Base-by-base conservation (phyloP, 495 filamentous ascomycete genomes). In the Hypoxylon subgilvum region DNA sequence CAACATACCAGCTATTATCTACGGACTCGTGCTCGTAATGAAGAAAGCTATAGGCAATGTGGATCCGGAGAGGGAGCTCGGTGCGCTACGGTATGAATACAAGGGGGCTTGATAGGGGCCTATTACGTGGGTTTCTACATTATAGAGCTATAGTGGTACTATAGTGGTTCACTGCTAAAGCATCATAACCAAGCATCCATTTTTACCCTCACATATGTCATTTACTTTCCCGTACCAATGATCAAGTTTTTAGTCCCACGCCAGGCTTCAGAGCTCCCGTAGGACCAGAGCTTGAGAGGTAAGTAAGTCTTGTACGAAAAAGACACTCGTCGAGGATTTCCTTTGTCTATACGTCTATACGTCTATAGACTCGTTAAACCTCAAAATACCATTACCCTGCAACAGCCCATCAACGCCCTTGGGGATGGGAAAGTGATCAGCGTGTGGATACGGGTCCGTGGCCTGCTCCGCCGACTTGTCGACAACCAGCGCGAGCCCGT, bases 311-410 rank as follows among this genome's bases (percentile, higher is more conserved):
- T 35, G n/a, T 34, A 31, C 19, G 50, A 30, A 30, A 30, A 19
- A 39, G 28, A 39, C 52, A 14, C 16, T 18, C 39, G 25, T 17
- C 14, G 8, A 3, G 6, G 16, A 30, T 19, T 31, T 47, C 32
- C 18, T 31, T 49, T 34, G 40, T 62, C 69, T 78, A 98, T 81
- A 97, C 93, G 61, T 96, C 92, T 74, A 98, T 81, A 97, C 93
- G 61, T 96, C 92, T 74, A 98, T 92, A 65, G 84, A 90, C 72
- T 96, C 92, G 71, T 93, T 92, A 69, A 98, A 98, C 69, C 87
- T 79, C 66, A 98, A 74, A 44, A 97, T 86, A 3, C 92, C 94
- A 65, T 96, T 89, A 38, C 82, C 83, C 74, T 83, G 90, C 60
- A 97, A 76, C 53, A 94, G 74, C 10, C 94, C 94, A 72, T 98